Evolutionary conservation across 768 basidiomycete genomes (phyloP).

Genomic region (Xerocomellus chrysenteron): DNA sequence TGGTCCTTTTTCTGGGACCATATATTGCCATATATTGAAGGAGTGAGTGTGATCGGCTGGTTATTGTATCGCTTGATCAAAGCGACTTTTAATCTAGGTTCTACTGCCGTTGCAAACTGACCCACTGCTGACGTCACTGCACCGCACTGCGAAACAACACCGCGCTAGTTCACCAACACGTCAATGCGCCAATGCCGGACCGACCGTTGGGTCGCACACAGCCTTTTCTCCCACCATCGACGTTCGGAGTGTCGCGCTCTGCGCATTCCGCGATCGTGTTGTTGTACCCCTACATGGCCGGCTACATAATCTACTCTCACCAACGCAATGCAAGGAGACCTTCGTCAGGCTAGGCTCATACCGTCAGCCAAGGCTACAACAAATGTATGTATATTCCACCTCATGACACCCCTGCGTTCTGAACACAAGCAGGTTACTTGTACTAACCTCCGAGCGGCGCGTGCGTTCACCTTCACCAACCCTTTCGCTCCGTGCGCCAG

Average conservation of each 20-base stretch:
- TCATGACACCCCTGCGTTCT: background rate
- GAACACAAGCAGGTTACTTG: constrained; percentile 55
- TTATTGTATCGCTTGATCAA: background rate
- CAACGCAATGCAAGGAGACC: constrained; percentile 54
- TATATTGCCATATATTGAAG: constrained; percentile 84
- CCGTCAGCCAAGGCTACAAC: constrained; percentile 71
- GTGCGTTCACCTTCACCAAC: constrained; percentile 56
- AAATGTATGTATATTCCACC: constrained; percentile 56
- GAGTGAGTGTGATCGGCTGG: constrained; percentile 47
- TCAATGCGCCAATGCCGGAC: constrained; percentile 45
- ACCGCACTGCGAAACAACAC: constrained; percentile 60
- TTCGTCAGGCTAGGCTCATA: constrained; percentile 54
- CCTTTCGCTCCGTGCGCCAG: constrained; percentile 49
- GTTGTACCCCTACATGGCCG: constrained; percentile 63
- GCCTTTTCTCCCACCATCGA: constrained; percentile 61
- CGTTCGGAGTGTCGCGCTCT: constrained; percentile 76
- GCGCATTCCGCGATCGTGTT: constrained; percentile 77
- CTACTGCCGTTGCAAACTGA: constrained; percentile 63
- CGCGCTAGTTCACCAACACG: constrained; percentile 50
- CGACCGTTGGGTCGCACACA: constrained; percentile 22
- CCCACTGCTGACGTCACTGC: constrained; percentile 63
- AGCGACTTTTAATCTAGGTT: constrained; percentile 41
- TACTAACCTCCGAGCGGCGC: constrained; percentile 70
- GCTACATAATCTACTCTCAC: constrained; percentile 55
- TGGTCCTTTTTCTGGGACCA: constrained; percentile 96